A percentile compares a stretch with the other conserved stretches of the same genome.
phyloP scores from a whole-genome alignment of 139 green algal species.

The Zygnema circumcarinatum region DNA sequence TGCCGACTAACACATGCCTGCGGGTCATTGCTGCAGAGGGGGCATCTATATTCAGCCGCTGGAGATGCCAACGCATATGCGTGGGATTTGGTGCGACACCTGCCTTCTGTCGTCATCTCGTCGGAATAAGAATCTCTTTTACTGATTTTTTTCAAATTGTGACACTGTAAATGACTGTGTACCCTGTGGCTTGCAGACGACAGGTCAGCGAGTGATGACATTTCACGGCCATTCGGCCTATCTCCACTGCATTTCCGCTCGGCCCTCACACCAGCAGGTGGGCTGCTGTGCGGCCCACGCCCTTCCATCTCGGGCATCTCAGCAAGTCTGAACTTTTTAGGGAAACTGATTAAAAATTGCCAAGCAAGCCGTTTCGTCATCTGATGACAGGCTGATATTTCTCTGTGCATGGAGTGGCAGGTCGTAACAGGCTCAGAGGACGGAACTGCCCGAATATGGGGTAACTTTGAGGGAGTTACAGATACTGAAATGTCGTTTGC shows the following conservation, averaged over 20 bases:
- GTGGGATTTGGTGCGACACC: conserved; percentile 1
- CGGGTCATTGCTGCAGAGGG: not conserved
- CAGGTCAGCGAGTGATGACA: conserved; percentile 7
- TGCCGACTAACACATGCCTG: too few relatives aligned
- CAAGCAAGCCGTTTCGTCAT: too few relatives aligned
- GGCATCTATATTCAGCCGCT: not conserved
- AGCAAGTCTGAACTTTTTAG: too few relatives aligned
- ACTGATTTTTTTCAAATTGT: too few relatives aligned
- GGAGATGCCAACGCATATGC: not conserved
- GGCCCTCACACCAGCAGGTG: conserved; percentile 7
- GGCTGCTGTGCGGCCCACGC: not conserved
- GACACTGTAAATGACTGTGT: too few relatives aligned
- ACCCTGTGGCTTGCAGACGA: too few relatives aligned
- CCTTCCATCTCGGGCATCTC: too few relatives aligned
- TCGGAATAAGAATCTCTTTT: too few relatives aligned
- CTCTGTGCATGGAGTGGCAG: too few relatives aligned
- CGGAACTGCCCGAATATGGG: not conserved
- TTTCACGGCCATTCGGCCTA: conserved; percentile 5
- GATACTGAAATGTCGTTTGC: too few relatives aligned
- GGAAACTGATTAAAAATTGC: too few relatives aligned
- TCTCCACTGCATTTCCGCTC: not conserved
- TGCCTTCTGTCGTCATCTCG: not conserved
- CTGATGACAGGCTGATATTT: too few relatives aligned
- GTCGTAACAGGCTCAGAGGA: conserved; percentile 15
- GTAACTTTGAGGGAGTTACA: not conserved